Evolutionary conservation across 495 filamentous ascomycete genomes (phyloP).

Genomic region (Podospora conica): DNA sequence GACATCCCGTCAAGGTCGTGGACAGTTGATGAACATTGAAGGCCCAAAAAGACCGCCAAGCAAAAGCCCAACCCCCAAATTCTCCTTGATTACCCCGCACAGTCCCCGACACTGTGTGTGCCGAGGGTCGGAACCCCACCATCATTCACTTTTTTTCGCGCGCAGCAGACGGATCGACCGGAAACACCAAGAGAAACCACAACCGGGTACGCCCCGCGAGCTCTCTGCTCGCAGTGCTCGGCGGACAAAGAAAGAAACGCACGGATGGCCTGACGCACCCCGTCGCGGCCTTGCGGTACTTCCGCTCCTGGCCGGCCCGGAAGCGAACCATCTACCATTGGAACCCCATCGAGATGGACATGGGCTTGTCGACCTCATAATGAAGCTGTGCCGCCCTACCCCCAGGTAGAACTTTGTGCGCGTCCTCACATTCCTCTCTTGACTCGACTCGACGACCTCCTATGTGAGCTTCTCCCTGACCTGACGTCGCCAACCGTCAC

Average conservation of each 20-base stretch:
- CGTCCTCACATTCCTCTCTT: too few species aligned
- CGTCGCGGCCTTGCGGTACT: neutral
- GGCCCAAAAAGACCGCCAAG: neutral
- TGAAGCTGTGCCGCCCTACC: neutral
- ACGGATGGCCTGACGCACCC: constrained; percentile 9
- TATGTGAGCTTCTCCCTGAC: too few species aligned
- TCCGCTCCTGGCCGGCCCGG: constrained; percentile 1
- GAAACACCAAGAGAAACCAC: constrained; percentile 4
- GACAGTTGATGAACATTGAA: too few species aligned
- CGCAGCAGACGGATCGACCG: constrained; percentile 3
- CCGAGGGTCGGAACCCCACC: neutral
- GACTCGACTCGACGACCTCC: neutral
- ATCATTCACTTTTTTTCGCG: neutral
- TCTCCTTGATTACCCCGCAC: constrained; percentile 1
- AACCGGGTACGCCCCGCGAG: neutral
- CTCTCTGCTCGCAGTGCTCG: neutral
- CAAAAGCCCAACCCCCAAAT: neutral
- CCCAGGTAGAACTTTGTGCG: neutral
- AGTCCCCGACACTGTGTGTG: constrained; percentile 3
- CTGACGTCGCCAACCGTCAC: neutral
- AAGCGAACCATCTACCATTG: constrained; percentile 7
- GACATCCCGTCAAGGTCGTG: too few species aligned
- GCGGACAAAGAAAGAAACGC: constrained; percentile 1
- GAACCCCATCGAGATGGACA: neutral
- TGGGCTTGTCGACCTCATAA: neutral